Evolutionary conservation across 176 grass and related monocot species (phyloP).

Genomic region (Carex kokanica): DNA sequence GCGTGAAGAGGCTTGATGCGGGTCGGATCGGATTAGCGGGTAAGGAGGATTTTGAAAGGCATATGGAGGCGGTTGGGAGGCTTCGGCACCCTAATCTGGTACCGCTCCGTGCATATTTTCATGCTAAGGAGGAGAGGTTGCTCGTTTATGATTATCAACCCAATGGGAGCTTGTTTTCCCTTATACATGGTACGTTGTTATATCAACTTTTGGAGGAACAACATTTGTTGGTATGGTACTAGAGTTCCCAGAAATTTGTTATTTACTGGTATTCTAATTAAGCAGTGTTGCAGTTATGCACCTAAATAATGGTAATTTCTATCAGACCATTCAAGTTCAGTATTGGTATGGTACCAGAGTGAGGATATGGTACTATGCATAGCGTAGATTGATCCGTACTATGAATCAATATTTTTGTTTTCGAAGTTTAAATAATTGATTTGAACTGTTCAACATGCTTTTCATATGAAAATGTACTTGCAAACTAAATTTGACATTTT

Average conservation of each 20-base stretch:
- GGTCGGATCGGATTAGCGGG: slow-evolving; percentile 62
- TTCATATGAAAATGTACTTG: too few relatives aligned
- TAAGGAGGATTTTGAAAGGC: slow-evolving; percentile 72
- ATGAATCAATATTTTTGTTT: too few relatives aligned
- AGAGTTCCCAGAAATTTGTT: background rate
- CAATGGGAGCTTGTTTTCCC: slow-evolving; percentile 82
- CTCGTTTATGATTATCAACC: slow-evolving; percentile 97
- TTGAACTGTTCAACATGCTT: too few relatives aligned
- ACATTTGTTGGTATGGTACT: too few relatives aligned
- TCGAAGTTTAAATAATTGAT: too few relatives aligned
- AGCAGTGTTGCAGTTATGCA: background rate
- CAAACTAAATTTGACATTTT: too few relatives aligned
- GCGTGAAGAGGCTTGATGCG: slow-evolving; percentile 77
- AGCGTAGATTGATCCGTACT: too few relatives aligned
- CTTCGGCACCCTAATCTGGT: slow-evolving; percentile 89
- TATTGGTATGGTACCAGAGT: background rate
- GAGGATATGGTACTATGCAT: too few relatives aligned
- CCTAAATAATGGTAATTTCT: background rate
- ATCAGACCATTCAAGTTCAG: background rate
- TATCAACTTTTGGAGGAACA: background rate
- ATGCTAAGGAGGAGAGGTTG: slow-evolving; percentile 92
- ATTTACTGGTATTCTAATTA: background rate
- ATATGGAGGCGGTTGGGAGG: slow-evolving; percentile 86
- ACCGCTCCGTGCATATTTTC: slow-evolving; percentile 73
- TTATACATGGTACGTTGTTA: slow-evolving; percentile 54